Evolutionary conservation across 2,329 filamentous ascomycete species (phyloP).

Genomic region (Cordyceps pruinosa): DNA sequence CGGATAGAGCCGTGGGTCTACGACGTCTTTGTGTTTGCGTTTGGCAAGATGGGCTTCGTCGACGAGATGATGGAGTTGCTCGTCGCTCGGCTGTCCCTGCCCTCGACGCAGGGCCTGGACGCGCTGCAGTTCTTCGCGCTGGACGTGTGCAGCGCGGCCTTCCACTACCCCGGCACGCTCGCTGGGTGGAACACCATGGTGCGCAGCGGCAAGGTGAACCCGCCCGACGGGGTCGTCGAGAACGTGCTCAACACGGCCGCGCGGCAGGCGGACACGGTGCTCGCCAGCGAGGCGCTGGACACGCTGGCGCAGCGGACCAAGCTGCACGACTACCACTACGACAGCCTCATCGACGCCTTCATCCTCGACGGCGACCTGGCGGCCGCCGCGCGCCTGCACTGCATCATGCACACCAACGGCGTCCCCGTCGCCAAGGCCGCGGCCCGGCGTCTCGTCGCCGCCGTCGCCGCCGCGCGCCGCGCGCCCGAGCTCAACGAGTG

Average conservation of each 20-base stretch:
- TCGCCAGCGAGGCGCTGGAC: constrained; percentile 67
- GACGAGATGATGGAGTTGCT: constrained; percentile 70
- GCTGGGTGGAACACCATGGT: constrained; percentile 68
- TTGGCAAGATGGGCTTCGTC: constrained; percentile 65
- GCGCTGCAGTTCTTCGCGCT: constrained; percentile 65
- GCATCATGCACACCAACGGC: constrained; percentile 57
- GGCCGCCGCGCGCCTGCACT: constrained; percentile 62
- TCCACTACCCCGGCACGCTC: constrained; percentile 56
- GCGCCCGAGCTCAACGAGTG: background rate
- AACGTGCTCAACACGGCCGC: constrained; percentile 68
- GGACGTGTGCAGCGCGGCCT: constrained; percentile 61
- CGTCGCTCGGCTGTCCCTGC: constrained; percentile 41
- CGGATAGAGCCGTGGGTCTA: constrained; percentile 65
- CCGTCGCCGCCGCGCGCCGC: constrained; percentile 29
- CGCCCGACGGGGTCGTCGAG: constrained; percentile 55
- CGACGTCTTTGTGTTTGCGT: constrained; percentile 67
- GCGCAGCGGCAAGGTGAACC: constrained; percentile 29
- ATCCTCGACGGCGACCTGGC: constrained; percentile 50
- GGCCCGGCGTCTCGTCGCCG: background rate
- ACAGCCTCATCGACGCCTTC: constrained; percentile 69
- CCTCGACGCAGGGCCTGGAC: constrained; percentile 27
- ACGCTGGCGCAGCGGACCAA: constrained; percentile 31
- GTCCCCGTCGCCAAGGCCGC: constrained; percentile 1
- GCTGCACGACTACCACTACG: constrained; percentile 66
- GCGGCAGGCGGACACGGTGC: constrained; percentile 55